These are phyloP conservation scores for Helianthus tuberosus DNA, from an alignment of 129 eudicot genomes.

Conservation along the genomic window DNA sequence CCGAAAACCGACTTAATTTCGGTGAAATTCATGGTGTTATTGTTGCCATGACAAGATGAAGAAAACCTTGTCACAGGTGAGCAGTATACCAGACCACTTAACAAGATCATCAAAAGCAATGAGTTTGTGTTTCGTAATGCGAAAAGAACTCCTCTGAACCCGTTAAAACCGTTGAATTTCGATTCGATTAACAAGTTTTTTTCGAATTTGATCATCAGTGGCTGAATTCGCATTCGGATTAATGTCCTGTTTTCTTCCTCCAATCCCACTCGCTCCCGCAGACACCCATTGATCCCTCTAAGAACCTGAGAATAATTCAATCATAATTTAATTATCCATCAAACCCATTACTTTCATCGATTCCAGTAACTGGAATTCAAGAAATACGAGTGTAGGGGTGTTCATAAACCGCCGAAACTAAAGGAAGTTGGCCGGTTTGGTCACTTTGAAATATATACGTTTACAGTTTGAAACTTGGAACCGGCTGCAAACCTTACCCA, in stretches of 20 bases:
- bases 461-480: too few species aligned
- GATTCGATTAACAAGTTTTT: conserved; percentile 50
- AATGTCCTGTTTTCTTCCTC: conserved; percentile 60
- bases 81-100: conserved; percentile 48
- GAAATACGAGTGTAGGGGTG: background rate
- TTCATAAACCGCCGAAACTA: too few species aligned
- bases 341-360: background rate
- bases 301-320: conserved; percentile 44
- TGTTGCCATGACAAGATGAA: conserved; percentile 38
- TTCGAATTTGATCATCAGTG: conserved; percentile 48
- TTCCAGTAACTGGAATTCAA: background rate
- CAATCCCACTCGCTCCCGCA: conserved; percentile 59
- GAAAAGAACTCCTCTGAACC: conserved; percentile 60
- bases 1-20: conserved; percentile 24
- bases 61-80: conserved; percentile 51
- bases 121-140: conserved; percentile 59
- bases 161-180: conserved; percentile 58
- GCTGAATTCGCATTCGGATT: conserved; percentile 54
- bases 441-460: too few species aligned
- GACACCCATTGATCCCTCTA: conserved; percentile 64
- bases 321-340: background rate
- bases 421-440: too few species aligned
- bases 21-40: conserved; percentile 24
- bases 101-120: conserved; percentile 47
- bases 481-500: too few species aligned